These are phyloP conservation scores for Talaromyces piceae DNA, from an alignment of 2,329 filamentous ascomycete species.

Conservation along the genomic window DNA sequence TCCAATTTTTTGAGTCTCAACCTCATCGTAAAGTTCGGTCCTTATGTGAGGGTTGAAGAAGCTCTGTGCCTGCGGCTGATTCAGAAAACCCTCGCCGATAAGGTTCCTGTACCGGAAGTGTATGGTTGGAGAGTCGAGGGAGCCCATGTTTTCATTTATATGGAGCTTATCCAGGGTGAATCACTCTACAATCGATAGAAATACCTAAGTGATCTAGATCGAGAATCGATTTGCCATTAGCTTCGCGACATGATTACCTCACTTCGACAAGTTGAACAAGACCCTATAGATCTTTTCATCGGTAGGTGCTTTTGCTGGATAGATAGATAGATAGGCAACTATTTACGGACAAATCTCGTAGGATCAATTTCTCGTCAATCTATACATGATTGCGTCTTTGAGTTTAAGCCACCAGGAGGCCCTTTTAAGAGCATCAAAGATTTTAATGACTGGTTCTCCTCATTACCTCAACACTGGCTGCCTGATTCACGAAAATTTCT, in stretches of 20 bases:
- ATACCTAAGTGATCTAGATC: slow-evolving; percentile 9
- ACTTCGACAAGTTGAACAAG: slow-evolving; percentile 16
- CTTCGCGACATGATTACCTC: slow-evolving; percentile 13
- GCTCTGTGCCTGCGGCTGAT: slow-evolving; percentile 25
- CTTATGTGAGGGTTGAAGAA: slow-evolving; percentile 16
- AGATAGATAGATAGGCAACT: background rate
- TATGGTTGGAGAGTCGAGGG: slow-evolving; percentile 26
- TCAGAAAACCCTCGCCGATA: slow-evolving; percentile 13
- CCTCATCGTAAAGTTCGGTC: slow-evolving; percentile 1
- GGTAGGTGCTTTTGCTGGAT: slow-evolving; percentile 11
- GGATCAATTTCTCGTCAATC: slow-evolving; percentile 10
- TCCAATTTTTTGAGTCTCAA: background rate
- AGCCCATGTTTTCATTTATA: slow-evolving; percentile 24
- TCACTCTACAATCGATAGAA: slow-evolving; percentile 23
- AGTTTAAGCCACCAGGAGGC: slow-evolving; percentile 10
- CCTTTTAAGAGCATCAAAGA: slow-evolving; percentile 17
- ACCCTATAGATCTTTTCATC: slow-evolving; percentile 15
- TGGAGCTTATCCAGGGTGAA: slow-evolving; percentile 22
- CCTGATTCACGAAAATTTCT: slow-evolving; percentile 10
- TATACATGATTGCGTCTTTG: slow-evolving; percentile 18
- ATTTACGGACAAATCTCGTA: slow-evolving; percentile 2
- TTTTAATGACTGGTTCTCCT: slow-evolving; percentile 23
- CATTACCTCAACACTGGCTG: slow-evolving; percentile 13
- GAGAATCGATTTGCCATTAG: slow-evolving; percentile 12
- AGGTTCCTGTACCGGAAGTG: slow-evolving; percentile 30